Conservation (phyloP, 2,329 filamentous ascomycete species). For the Bimuria novae-zelandiae region DNA sequence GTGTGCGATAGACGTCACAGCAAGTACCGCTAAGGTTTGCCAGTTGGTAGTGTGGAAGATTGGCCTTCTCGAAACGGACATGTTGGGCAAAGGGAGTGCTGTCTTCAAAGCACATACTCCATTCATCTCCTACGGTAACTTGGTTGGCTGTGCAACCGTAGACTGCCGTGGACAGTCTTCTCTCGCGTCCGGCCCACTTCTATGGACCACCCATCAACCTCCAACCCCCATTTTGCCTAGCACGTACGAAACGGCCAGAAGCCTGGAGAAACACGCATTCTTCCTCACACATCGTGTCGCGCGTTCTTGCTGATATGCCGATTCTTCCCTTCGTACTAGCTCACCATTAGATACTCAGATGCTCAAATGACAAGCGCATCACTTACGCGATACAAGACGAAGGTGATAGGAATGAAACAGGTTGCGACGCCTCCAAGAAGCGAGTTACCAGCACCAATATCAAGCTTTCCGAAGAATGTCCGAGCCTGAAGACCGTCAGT, state of each 20-base stretch:
- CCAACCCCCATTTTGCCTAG: too few relatives aligned
- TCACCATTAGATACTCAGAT: not conserved
- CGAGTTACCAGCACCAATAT: constrained; percentile 17
- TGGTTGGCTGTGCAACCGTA: too few relatives aligned
- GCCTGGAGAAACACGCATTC: too few relatives aligned
- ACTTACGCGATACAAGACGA: constrained; percentile 17
- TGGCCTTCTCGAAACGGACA: too few relatives aligned
- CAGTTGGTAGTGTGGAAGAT: not conserved
- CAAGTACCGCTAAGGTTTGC: not conserved
- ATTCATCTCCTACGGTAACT: too few relatives aligned
- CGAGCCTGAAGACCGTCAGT: constrained; percentile 5
- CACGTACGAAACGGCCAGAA: too few relatives aligned
- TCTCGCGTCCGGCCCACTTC: too few relatives aligned
- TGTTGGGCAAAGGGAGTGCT: too few relatives aligned
- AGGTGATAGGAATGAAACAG: constrained; percentile 13
- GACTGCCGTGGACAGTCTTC: too few relatives aligned
- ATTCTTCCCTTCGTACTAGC: constrained; percentile 15
- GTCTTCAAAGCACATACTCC: too few relatives aligned
- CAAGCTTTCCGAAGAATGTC: constrained; percentile 12
- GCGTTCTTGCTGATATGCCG: constrained; percentile 17
- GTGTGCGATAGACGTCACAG: not conserved
- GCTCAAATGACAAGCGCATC: not conserved
- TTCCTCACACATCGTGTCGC: constrained; percentile 7
- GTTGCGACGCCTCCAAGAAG: constrained; percentile 16
- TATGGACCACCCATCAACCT: too few relatives aligned